These are phyloP conservation scores for Phyllosticta citribraziliensis DNA, from an alignment of 2,329 filamentous ascomycete species.

Conservation along the genomic window DNA sequence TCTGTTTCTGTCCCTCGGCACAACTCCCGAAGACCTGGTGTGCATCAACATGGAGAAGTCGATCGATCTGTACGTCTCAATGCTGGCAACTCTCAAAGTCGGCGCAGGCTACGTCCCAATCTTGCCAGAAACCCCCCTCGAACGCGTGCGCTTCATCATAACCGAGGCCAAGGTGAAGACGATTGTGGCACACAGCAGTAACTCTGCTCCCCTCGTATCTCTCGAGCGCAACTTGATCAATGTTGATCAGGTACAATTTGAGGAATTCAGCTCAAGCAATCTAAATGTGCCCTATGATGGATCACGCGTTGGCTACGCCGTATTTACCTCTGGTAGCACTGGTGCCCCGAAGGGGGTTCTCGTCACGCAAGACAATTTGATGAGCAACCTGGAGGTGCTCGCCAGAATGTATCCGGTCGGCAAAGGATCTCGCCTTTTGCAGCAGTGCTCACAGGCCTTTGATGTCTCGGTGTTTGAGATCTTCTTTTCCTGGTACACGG, in stretches of 20 bases:
- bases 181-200: conserved; percentile 27
- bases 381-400: conserved; percentile 64
- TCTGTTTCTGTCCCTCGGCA: conserved; percentile 40
- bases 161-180: conserved; percentile 45
- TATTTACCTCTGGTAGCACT: conserved; percentile 79
- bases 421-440: conserved; percentile 53
- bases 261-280: conserved; percentile 28
- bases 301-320: conserved; percentile 58
- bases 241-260: conserved; percentile 22
- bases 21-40: conserved; percentile 49
- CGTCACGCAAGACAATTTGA: conserved; percentile 64
- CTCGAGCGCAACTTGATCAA: conserved; percentile 15
- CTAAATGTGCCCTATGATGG: conserved; percentile 31
- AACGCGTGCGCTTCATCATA: conserved; percentile 54
- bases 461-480: conserved; percentile 87
- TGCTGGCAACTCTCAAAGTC: conserved; percentile 64
- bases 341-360: conserved; percentile 70
- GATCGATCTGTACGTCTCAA: conserved; percentile 58
- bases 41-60: conserved; percentile 73
- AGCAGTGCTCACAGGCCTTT: conserved; percentile 76
- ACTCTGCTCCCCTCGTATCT: neutral
- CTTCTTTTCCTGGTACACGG: conserved; percentile 70
- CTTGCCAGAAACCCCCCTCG: conserved; percentile 57
- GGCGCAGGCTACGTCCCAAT: conserved; percentile 76
- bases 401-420: conserved; percentile 54